Evolutionary conservation across 2,329 filamentous ascomycete species (phyloP).

Genomic region (Hymenoscyphus linearis): DNA sequence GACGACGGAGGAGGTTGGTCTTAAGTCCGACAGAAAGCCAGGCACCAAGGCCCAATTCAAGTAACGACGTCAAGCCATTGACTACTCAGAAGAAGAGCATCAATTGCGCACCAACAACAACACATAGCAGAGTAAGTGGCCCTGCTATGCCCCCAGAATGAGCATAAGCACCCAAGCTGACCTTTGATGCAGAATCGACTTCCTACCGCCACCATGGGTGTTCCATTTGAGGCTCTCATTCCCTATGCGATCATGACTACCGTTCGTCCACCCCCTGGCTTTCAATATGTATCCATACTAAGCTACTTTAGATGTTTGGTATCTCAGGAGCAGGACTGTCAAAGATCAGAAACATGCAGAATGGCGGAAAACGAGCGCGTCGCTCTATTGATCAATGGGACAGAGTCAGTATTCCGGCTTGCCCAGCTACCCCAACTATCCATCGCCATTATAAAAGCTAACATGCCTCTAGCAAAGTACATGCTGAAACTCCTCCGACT

Average conservation of each 20-base stretch:
- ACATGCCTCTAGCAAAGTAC: constrained; percentile 33
- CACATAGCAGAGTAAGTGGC: constrained; percentile 2
- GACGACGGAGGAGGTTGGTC: constrained; percentile 12
- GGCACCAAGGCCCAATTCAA: background rate
- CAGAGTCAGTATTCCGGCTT: constrained; percentile 29
- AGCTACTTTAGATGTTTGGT: constrained; percentile 36
- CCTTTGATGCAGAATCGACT: constrained; percentile 16
- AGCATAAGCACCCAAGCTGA: constrained; percentile 9
- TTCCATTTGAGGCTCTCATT: constrained; percentile 38
- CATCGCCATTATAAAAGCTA: constrained; percentile 17
- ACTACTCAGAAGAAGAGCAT: constrained; percentile 9
- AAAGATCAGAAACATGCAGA: constrained; percentile 35
- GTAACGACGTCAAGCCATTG: constrained; percentile 21
- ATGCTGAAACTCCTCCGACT: background rate
- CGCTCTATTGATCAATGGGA: constrained; percentile 39
- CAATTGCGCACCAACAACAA: constrained; percentile 22
- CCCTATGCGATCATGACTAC: constrained; percentile 37
- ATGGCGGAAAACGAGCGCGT: constrained; percentile 36
- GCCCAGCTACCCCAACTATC: background rate
- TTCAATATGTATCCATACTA: constrained; percentile 12
- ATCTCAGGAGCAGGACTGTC: constrained; percentile 35
- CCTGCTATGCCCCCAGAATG: background rate
- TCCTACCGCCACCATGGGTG: constrained; percentile 33
- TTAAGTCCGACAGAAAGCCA: constrained; percentile 11
- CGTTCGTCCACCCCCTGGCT: constrained; percentile 26